Conservation (phyloP, 805 yeast genomes). For the Groenewaldozyma tartarivorans region DNA sequence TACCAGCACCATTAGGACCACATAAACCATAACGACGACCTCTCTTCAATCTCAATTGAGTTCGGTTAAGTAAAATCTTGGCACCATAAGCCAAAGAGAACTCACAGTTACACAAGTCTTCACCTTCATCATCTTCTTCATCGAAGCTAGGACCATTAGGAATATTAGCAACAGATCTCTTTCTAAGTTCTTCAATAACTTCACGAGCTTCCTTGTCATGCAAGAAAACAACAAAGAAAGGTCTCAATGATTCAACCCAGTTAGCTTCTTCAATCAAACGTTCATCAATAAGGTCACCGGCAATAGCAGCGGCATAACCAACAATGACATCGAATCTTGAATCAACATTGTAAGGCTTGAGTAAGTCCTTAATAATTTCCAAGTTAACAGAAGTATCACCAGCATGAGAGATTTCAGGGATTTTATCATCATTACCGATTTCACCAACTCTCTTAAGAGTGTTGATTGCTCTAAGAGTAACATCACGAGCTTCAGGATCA, state of each 20-base stretch:
- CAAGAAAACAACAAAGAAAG: conserved; percentile 92
- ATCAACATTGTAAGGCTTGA: conserved; percentile 50
- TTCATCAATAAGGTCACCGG: conserved; percentile 98
- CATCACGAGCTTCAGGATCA: conserved; percentile 99
- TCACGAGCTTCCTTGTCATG: conserved; percentile 89
- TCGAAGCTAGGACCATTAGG: conserved; percentile 88
- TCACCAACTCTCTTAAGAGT: conserved; percentile 99
- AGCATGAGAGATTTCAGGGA: conserved; percentile 97
- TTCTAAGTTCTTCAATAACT: conserved; percentile 88
- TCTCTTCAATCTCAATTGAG: conserved; percentile 82
- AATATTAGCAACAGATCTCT: conserved; percentile 94
- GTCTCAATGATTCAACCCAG: conserved; percentile 83
- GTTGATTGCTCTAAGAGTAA: conserved; percentile 92
- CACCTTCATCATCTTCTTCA: conserved; percentile 81
- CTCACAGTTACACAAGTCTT: conserved; percentile 97
- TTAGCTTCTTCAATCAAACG: conserved; percentile 85
- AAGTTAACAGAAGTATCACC: conserved; percentile 91
- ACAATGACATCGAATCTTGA: conserved; percentile 71
- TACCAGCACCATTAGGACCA: conserved; percentile 70
- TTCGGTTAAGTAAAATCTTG: conserved; percentile 98
- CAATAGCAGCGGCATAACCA: conserved; percentile 86
- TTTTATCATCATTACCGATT: conserved; percentile 76
- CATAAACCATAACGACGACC: conserved; percentile 94
- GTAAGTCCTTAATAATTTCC: conserved; percentile 66
- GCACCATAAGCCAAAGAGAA: conserved; percentile 99